These are phyloP conservation scores for Amauroascus niger DNA, from an alignment of 2,329 filamentous ascomycete genomes.

Conservation along the genomic window DNA sequence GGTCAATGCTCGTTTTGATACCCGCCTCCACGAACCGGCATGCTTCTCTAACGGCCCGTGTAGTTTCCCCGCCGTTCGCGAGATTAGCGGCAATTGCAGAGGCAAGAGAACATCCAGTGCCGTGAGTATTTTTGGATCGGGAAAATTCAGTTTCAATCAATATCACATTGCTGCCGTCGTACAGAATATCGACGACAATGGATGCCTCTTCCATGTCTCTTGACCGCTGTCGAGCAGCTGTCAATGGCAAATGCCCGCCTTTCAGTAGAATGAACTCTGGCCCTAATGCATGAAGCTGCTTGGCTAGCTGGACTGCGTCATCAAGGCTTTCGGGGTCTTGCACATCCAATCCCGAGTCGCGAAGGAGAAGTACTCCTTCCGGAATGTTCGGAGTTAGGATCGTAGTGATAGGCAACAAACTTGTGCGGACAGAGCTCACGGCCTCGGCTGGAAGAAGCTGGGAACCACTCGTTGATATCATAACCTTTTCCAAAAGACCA, in stretches of 20 bases:
- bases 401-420: constrained; percentile 37
- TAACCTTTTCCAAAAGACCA: constrained; percentile 54
- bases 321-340: constrained; percentile 48
- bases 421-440: constrained; percentile 32
- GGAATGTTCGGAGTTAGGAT: constrained; percentile 43
- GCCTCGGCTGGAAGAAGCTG: constrained; percentile 39
- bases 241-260: constrained; percentile 79
- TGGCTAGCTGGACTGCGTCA: constrained; percentile 61
- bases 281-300: constrained; percentile 56
- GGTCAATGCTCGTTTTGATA: constrained; percentile 46
- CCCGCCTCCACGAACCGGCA: constrained; percentile 53
- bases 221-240: constrained; percentile 51
- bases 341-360: constrained; percentile 29
- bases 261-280: constrained; percentile 77
- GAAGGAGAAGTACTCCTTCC: constrained; percentile 38
- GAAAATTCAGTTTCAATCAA: constrained; percentile 63
- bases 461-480: constrained; percentile 54
- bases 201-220: constrained; percentile 49
- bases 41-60: constrained; percentile 45
- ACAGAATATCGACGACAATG: constrained; percentile 67
- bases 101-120: constrained; percentile 87
- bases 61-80: constrained; percentile 41
- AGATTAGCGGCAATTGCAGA: constrained; percentile 60
- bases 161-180: constrained; percentile 50
- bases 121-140: constrained; percentile 72